Conservation (phyloP, 805 yeast species). For the Cyberlindnera euphorbiae region DNA sequence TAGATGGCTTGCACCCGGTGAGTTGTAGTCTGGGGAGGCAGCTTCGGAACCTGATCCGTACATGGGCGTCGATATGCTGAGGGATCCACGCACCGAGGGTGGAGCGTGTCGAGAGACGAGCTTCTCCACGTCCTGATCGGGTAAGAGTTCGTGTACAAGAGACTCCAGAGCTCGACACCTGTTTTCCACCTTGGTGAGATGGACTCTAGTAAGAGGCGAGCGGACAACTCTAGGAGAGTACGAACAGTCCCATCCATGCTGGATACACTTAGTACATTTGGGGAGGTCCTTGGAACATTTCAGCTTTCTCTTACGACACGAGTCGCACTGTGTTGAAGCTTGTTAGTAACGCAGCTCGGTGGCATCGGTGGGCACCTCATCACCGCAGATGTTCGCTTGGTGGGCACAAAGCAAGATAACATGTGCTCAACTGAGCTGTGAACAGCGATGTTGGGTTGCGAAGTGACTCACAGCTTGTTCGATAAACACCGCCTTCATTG, state of each 20-base stretch:
- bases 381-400: no score
- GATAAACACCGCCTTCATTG: constrained; percentile 25
- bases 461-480: constrained; percentile 25
- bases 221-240: constrained; percentile 77
- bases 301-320: constrained; percentile 75
- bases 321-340: constrained; percentile 57
- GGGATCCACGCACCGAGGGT: constrained; percentile 1
- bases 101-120: constrained; percentile 22
- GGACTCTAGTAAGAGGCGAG: constrained; percentile 78
- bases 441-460: background rate
- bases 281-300: constrained; percentile 80
- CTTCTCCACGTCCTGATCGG: constrained; percentile 42
- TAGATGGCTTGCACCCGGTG: no score
- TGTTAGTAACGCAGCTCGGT: constrained; percentile 9
- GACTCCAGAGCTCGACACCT: constrained; percentile 44
- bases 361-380: no score
- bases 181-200: constrained; percentile 70
- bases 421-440: background rate
- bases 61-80: constrained; percentile 4
- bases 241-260: constrained; percentile 67
- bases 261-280: constrained; percentile 67
- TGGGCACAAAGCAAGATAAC: no score
- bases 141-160: constrained; percentile 39
- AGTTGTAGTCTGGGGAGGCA: constrained; percentile 1
- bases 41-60: constrained; percentile 9